These are phyloP conservation scores for Didymella exigua DNA, from an alignment of 2,329 filamentous ascomycete species.

Conservation along the genomic window DNA sequence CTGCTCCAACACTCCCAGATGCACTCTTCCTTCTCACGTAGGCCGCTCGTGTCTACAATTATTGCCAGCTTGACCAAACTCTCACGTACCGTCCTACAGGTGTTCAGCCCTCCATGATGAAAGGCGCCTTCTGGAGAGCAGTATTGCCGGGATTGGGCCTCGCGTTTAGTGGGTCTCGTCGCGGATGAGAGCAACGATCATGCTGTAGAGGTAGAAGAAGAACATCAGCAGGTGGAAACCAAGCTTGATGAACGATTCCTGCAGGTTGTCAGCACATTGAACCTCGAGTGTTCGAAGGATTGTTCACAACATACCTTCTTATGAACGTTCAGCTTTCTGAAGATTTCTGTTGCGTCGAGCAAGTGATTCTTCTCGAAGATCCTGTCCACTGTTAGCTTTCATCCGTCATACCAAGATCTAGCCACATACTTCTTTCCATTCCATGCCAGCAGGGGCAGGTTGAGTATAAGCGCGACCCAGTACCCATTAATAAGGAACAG, in stretches of 20 bases:
- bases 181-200: slow-evolving; percentile 95
- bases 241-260: slow-evolving; percentile 99
- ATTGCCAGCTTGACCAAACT: neutral
- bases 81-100: neutral
- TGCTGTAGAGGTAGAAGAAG: slow-evolving; percentile 99
- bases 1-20: neutral
- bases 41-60: neutral
- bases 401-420: neutral
- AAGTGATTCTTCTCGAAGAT: slow-evolving; percentile 97
- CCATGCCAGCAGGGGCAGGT: slow-evolving; percentile 88
- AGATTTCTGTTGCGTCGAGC: slow-evolving; percentile 97
- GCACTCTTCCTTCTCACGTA: neutral
- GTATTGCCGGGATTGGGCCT: slow-evolving; percentile 8
- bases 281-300: neutral
- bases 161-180: slow-evolving; percentile 78
- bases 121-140: neutral
- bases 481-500: slow-evolving; percentile 98
- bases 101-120: neutral
- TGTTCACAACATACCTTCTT: slow-evolving; percentile 77
- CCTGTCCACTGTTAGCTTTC: slow-evolving; percentile 59
- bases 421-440: slow-evolving; percentile 93
- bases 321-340: slow-evolving; percentile 97
- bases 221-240: slow-evolving; percentile 99
- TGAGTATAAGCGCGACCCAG: slow-evolving; percentile 91
- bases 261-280: slow-evolving; percentile 19